Evolutionary conservation across 2,329 filamentous ascomycete species (phyloP), one percentile per base, ranked within the genome.

Genomic region (Hirsutella minnesotensis): DNA sequence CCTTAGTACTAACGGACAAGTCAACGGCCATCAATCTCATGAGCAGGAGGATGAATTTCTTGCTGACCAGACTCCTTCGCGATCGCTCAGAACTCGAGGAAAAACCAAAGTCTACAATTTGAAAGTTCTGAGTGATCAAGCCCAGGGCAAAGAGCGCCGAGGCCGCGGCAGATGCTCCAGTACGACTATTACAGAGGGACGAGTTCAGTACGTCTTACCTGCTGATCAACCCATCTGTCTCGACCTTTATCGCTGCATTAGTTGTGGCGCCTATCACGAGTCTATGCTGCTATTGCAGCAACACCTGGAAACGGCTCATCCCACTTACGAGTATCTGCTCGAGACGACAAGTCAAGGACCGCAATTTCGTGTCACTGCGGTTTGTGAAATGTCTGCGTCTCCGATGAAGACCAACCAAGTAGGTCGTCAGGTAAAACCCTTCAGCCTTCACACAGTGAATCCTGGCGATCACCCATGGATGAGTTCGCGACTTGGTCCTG

Each of bases 81-180:
- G 73, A 45, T 69, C 70, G 2, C 56, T 75, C 16, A 66, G 74
- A 36, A 59, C 62, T 15, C 66, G 74, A 41, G 65, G 58, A 16
- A 62, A 62, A 35, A 68, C 67, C 44, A 70, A 72, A 46, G 66
- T 68, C 19, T 81, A 81, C 53, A 81, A 81, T 48, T 56, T 80
- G 31, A 79, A 77, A 53, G 62, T 70, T 12, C 59, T 80, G 15
- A 79, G 70, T 55, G 73, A 75, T 50, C 71, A 73, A 50, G 73
- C 73, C 5, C 67, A 74, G 41, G 73, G 75, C 4, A 72, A 66
- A 49, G 68, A 70, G 36, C 66, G 64, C 47, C 71, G 68, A 47
- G 64, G 64, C 52, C 52, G 52, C 43, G 46, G 52, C 44, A 50
- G 55, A 45, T 48, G 46, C 46, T 44, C 53, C 43, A 48, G 56